Conservation (phyloP, 345 rosid species). For the Gossypium arboreum region DNA sequence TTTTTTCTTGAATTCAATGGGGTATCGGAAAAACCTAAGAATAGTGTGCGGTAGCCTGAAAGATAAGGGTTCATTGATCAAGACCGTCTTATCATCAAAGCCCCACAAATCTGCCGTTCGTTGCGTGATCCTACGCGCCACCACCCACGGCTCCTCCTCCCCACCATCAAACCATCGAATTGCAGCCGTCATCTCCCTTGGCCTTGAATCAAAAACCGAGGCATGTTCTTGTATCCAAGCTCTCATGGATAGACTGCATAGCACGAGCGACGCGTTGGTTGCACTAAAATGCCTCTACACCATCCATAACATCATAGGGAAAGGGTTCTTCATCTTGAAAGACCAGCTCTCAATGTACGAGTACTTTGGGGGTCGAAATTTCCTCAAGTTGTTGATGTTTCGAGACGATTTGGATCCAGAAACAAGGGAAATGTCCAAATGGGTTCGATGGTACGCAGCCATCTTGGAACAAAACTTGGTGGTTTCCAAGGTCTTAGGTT, state of each 20-base stretch:
- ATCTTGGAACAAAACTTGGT: conserved; percentile 41
- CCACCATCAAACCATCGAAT: conserved; percentile 29
- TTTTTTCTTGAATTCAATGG: conserved; percentile 25
- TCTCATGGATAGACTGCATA: conserved; percentile 42
- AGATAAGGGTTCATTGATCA: conserved; percentile 42
- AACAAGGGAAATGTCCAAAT: conserved; percentile 34
- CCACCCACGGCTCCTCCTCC: conserved; percentile 33
- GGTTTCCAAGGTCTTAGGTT: conserved; percentile 37
- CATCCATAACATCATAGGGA: conserved; percentile 35
- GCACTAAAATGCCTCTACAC: conserved; percentile 55
- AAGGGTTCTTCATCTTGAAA: conserved; percentile 34
- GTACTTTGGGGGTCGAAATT: conserved; percentile 39
- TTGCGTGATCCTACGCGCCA: conserved; percentile 40
- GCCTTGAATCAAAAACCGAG: conserved; percentile 23
- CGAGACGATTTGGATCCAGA: conserved; percentile 32
- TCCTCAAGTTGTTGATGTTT: conserved; percentile 37
- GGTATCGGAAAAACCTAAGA: conserved; percentile 30
- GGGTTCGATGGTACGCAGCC: conserved; percentile 63
- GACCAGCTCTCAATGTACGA: conserved; percentile 42
- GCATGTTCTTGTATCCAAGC: conserved; percentile 39
- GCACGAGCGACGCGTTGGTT: conserved; percentile 35
- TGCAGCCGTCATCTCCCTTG: conserved; percentile 34
- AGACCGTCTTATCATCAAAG: conserved; percentile 32
- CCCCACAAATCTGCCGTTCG: conserved; percentile 21
- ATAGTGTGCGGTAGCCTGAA: conserved; percentile 33